Percentiles rank a stretch among this genome's conserved stretches.
Evolutionary conservation across 768 basidiomycete genomes (phyloP).

Genomic region (Panaeolus cyanescens): DNA sequence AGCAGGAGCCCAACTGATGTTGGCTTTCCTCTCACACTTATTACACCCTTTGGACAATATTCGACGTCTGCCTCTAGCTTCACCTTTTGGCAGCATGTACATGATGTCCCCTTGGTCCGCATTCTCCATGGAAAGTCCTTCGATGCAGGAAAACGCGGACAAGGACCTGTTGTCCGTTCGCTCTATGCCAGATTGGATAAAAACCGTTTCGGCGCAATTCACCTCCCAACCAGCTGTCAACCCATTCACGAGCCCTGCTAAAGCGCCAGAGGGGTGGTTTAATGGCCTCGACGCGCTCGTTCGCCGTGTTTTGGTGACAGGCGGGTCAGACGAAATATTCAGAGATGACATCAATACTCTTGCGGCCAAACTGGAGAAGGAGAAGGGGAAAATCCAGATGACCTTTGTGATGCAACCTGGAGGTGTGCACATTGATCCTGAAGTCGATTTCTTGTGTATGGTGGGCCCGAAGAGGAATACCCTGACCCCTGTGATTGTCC

Average conservation of each 20-base stretch:
- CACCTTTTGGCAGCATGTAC: conserved; percentile 23
- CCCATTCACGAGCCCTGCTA: conserved; percentile 17
- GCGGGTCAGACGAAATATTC: conserved; percentile 22
- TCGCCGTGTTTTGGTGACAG: conserved; percentile 35
- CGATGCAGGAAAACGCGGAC: conserved; percentile 22
- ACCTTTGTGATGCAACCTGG: background rate
- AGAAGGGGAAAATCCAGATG: background rate
- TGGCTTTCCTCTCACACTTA: conserved; percentile 32
- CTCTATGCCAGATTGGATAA: background rate
- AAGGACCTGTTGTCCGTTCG: conserved; percentile 23
- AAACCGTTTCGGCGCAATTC: conserved; percentile 1
- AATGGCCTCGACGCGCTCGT: conserved; percentile 29
- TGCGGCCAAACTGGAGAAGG: conserved; percentile 2
- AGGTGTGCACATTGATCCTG: background rate
- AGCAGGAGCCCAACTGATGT: conserved; percentile 32
- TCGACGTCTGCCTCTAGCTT: conserved; percentile 17
- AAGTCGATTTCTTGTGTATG: background rate
- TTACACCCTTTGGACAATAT: conserved; percentile 29
- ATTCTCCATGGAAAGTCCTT: conserved; percentile 23
- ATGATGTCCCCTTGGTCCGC: conserved; percentile 36
- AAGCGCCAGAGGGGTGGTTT: conserved; percentile 35
- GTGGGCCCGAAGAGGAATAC: conserved; percentile 9
- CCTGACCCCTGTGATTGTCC: background rate
- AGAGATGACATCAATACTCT: conserved; percentile 18
- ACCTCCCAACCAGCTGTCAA: conserved; percentile 8